These are phyloP conservation scores for Escallonia rubra DNA, from an alignment of 129 eudicot species.

Conservation along the genomic window DNA sequence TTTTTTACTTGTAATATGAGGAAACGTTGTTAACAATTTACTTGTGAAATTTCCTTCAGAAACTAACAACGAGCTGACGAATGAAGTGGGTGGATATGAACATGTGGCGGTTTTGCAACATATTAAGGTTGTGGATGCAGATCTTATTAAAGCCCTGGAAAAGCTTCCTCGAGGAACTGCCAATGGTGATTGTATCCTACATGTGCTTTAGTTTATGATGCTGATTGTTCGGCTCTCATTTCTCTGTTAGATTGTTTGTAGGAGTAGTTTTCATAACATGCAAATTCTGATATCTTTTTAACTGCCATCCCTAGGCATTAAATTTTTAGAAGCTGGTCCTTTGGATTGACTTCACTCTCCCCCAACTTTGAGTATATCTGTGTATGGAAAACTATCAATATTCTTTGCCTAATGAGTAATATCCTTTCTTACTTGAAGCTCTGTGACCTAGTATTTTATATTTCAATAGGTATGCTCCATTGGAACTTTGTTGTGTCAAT, in stretches of 20 bases:
- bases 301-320: not conserved
- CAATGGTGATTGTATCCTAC: slow-evolving; percentile 92
- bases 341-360: too few relatives aligned
- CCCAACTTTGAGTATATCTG: too few relatives aligned
- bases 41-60: slow-evolving; percentile 34
- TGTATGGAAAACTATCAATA: too few relatives aligned
- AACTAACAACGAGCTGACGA: slow-evolving; percentile 76
- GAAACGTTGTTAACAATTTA: not conserved
- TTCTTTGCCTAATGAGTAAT: too few relatives aligned
- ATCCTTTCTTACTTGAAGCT: not conserved
- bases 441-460: too few relatives aligned
- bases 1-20: not conserved
- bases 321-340: not conserved
- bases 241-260: not conserved
- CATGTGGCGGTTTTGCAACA: slow-evolving; percentile 65
- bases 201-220: not conserved
- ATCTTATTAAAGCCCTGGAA: slow-evolving; percentile 65
- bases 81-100: slow-evolving; percentile 92
- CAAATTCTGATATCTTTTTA: not conserved
- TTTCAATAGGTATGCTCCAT: too few relatives aligned
- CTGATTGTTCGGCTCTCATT: not conserved
- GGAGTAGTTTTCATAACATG: not conserved
- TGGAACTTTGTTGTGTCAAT: too few relatives aligned
- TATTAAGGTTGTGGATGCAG: slow-evolving; percentile 88
- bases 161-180: slow-evolving; percentile 77